Evolutionary conservation across 2,329 filamentous ascomycete species (phyloP), one percentile per base, ranked within the genome.

Genomic region (Pseudopyricularia javanii): DNA sequence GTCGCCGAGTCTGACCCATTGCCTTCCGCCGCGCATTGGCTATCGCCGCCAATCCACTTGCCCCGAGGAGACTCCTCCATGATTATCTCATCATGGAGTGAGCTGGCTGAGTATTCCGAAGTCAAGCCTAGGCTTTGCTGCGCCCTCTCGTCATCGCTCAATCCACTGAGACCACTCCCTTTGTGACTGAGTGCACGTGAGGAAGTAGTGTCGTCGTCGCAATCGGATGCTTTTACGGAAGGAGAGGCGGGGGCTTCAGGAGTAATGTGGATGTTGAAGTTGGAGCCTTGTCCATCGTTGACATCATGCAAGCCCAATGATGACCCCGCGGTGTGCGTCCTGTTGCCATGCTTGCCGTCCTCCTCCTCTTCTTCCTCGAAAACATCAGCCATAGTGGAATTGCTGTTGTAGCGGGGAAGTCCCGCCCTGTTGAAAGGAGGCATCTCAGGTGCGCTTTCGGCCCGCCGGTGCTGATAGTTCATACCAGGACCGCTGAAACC

Each of bases 331-430:
- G 20, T 40, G 17, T 43, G 20, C 3, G 35, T 26, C 7, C 28
- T 53, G 2, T 54, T 55, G 2, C 22, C 26, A 7, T 56, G 56
- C 9, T 73, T 52, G 30, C 37, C 71, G 1, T 74, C 70, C 3
- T 79, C 76, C 60, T 88, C 84, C 57, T 90, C 87, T 28, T 91
- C 87, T 60, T 91, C 88, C 62, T 93, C 88, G 57, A 91, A 93
- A 1, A 93, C 88, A 63, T 91, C 88, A 0, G 84, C 86, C 86
- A 93, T 91, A 0, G 84, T 84, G 0, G 84, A 82, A 58, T 79
- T 80, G 64, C 82, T 85, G 37, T 76, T 78, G 51, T 83, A 82
- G 15, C 80, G 75, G 54, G 79, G 76, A 52, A 84, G 78, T 28
- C 74, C 74, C n/a, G 78, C 71, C 24, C 75, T 69, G 40, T 91